These are phyloP conservation scores for Suillus americanus DNA, from an alignment of 768 basidiomycete genomes.

Conservation along the genomic window DNA sequence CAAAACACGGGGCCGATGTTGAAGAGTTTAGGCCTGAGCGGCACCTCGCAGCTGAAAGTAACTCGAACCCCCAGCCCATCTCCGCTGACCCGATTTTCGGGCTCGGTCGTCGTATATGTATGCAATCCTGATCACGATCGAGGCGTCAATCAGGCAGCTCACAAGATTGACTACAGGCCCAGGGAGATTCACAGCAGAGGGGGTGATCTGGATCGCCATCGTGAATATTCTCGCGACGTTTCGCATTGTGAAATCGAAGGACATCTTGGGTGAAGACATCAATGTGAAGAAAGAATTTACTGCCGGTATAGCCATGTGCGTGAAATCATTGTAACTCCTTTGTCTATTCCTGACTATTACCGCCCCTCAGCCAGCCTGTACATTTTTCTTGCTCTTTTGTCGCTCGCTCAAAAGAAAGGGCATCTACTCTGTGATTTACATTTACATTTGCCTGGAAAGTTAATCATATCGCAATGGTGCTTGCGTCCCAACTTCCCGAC, in stretches of 20 bases:
- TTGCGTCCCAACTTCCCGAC: no score
- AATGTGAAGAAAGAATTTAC: constrained; percentile 22
- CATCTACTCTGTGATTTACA: background rate
- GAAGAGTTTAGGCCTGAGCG: constrained; percentile 29
- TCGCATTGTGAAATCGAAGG: constrained; percentile 22
- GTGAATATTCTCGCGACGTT: constrained; percentile 25
- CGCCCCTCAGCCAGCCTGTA: constrained; percentile 17
- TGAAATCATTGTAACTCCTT: background rate
- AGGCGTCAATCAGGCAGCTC: background rate
- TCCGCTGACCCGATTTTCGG: constrained; percentile 25
- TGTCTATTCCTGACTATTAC: background rate
- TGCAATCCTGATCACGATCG: background rate
- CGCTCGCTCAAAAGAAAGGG: constrained; percentile 15
- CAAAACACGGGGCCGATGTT: constrained; percentile 11
- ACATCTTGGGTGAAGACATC: constrained; percentile 21
- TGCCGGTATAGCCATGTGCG: constrained; percentile 22
- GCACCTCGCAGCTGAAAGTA: constrained; percentile 14
- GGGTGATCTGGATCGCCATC: constrained; percentile 20
- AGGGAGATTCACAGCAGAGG: constrained; percentile 24
- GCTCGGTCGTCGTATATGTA: constrained; percentile 26
- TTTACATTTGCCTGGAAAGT: background rate
- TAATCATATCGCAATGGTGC: background rate
- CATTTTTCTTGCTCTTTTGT: constrained; percentile 24
- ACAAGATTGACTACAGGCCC: constrained; percentile 12
- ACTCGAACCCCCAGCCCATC: background rate